phyloP scores from a whole-genome alignment of 1,284 basidiomycete species.

The Pulveroboletus sp. region DNA sequence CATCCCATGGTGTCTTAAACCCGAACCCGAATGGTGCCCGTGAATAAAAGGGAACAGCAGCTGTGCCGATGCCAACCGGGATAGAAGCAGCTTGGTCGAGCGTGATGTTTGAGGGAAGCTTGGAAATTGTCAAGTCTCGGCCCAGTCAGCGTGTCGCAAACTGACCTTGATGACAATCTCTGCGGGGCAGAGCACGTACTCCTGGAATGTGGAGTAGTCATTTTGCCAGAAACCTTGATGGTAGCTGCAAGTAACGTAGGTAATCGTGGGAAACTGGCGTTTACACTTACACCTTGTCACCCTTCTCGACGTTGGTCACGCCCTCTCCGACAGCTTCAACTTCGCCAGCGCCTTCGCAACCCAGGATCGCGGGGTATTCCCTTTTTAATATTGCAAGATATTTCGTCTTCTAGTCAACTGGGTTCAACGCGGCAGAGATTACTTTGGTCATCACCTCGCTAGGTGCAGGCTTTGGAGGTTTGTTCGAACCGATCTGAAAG shows the following conservation, averaged over 20 bases:
- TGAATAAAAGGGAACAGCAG: constrained; percentile 3
- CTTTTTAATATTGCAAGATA: constrained; percentile 23
- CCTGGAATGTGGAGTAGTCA: too few relatives aligned
- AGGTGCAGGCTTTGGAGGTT: neutral
- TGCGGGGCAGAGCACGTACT: constrained; percentile 29
- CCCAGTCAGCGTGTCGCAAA: constrained; percentile 18
- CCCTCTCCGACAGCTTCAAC: constrained; percentile 45
- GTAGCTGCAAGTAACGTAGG: too few relatives aligned
- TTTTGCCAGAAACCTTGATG: too few relatives aligned
- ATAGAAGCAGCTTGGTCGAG: constrained; percentile 16
- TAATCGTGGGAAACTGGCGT: constrained; percentile 9
- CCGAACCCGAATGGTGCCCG: constrained; percentile 11
- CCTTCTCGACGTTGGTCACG: constrained; percentile 43
- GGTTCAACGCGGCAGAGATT: constrained; percentile 12
- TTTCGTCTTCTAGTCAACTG: constrained; percentile 39
- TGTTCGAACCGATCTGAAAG: neutral
- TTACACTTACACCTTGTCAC: constrained; percentile 47
- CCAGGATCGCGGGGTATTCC: too few relatives aligned
- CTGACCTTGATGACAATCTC: constrained; percentile 30
- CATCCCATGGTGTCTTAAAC: too few relatives aligned
- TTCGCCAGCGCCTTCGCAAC: constrained; percentile 47
- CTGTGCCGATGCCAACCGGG: neutral
- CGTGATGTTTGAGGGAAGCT: constrained; percentile 17
- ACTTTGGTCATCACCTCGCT: constrained; percentile 20
- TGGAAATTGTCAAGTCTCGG: constrained; percentile 4